A percentile compares a stretch with the other conserved stretches of the same genome.
Conservation (phyloP, 345 rosid species). For the thale cress (Arabidopsis thaliana) region TAIR10.1 NC_003074.8:21919001-21919500, state of each 20-base stretch:
- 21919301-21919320: constrained; percentile 53
- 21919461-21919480: constrained; percentile 11
- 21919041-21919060: not conserved
- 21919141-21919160: not conserved
- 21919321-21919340: constrained; percentile 58
- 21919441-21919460: not conserved
- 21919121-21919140: not conserved
- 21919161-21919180: not conserved
- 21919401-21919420: constrained; percentile 1
- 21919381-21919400: not conserved
- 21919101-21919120: constrained; percentile 26
- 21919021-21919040: not conserved
- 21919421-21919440: not conserved
- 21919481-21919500: constrained; percentile 59
- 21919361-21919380: constrained; percentile 55
- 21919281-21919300: constrained; percentile 59
- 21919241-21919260: constrained; percentile 68
- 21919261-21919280: constrained; percentile 65
- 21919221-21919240: constrained; percentile 29
- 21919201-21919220: constrained; percentile 2
- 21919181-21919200: not conserved
- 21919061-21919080: not conserved
- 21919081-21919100: constrained; percentile 11
- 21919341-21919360: constrained; percentile 53
- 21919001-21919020: not conserved